Evolutionary conservation across 129 eudicot species (phyloP), one percentile per base, ranked within the genome.

Genomic region (Artemisia argyi): DNA sequence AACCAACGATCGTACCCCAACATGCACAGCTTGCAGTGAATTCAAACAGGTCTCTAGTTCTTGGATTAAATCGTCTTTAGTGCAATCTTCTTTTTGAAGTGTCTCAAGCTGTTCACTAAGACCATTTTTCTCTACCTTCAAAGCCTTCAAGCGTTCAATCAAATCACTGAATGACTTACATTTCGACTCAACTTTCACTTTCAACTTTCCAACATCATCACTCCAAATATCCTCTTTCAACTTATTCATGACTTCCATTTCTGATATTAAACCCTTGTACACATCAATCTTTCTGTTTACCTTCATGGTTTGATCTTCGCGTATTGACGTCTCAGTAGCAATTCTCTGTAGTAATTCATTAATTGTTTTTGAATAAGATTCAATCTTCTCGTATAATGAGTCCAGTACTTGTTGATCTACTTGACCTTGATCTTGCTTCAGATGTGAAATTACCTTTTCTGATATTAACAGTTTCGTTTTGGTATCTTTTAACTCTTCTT

Each of bases 91-190:
- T 11, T 88, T 87, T 52, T n/a, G 30, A 22, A 89, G 85, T 11
- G 78, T 75, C 16, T 88, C 94, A 42, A 86, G 50, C 76, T 81
- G 79, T 18, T 93, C 87, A 15, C 50, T 55, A 5, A 74, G 15
- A 57, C 55, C 87, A 48, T 83, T 91, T 84, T 80, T 94, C 81
- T 90, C 90, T 9, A 75, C 70, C 86, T 79, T 70, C 44, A 83
- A 70, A 35, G 24, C 48, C 60, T 90, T 85, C n/a, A 81, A 72
- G 17, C 18, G 17, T 8, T 64, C 44, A 44, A 35, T 64, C n/a
- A 64, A 32, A 63, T 39, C 5, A 10, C 85, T 79, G 8, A 82
- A 68, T 13, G 49, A 16, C 60, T 19, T 57, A 26, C 61, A 44
- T 59, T 78, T 87, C 70, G 56, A 73, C n/a, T 46, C 24, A 50